Base-by-base conservation (phyloP, 352 stramenopile genomes). In the Phytophthora constricta region DNA sequence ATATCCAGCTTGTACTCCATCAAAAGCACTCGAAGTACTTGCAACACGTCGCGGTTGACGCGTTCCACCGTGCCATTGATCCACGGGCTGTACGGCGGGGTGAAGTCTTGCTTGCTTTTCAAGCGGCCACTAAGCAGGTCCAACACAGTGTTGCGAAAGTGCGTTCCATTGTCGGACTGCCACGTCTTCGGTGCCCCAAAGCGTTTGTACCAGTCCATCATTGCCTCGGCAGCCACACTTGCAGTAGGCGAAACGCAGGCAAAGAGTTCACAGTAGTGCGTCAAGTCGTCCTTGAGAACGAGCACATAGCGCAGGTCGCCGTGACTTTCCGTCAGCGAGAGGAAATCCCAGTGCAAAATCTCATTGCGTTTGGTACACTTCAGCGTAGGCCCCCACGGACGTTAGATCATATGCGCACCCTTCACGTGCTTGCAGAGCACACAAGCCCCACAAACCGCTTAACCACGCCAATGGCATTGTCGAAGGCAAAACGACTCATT, bases 381-480 rank as follows among this genome's bases (percentile, higher is more conserved):
- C 17, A 39, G 28, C 8, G 47, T 28, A 22, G 9, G n/a, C 7
- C 19, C n/a, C 25, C 47, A 54, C 34, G 47, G 47, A 20, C 47
- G 13, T 27, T 31, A 16, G 25, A 54, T 54, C 13, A 54, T n/a
- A 41, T 54, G 39, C 22, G 19, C 22, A 3, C 47, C 47, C 19
- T 54, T 54, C 19, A 54, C 25, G 28, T 54, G 47, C 25, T 39
- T 54, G 47, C 47, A 54, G 5, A 54, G 25, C 5, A 54, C 13
- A n/a, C 23, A 54, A 2, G 19, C 16, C 19, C 23, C 16, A 47
- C n/a, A 16, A 47, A 47, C 17, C n/a, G 39, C 17, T 47, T 47
- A 16, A 47, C 17, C 9, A 47, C n/a, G 5, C 13, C 39, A 22
- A n/a, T 37, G 28, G 17, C 13, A 22, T 54, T n/a, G 9, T 37